Conservation (phyloP, 140 eudicot species). For the Bidens hawaiensis region DNA sequence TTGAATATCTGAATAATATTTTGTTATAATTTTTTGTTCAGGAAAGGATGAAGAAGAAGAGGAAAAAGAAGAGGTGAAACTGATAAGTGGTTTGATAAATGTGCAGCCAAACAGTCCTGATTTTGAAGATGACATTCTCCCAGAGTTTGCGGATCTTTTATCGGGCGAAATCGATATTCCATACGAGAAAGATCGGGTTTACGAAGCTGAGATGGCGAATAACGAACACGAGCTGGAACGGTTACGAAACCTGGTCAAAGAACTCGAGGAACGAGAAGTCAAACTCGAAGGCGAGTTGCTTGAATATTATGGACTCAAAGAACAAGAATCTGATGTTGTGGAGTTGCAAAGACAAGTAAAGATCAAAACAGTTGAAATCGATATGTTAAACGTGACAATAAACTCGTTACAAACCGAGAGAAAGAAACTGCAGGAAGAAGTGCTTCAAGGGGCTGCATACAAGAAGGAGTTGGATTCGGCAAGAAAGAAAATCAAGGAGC, state of each 20-base stretch:
- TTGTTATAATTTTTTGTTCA: slow-evolving; percentile 14
- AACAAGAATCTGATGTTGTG: slow-evolving; percentile 80
- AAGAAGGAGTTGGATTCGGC: slow-evolving; percentile 81
- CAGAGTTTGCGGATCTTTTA: slow-evolving; percentile 79
- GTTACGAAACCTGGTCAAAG: slow-evolving; percentile 72
- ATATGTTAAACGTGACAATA: slow-evolving; percentile 77
- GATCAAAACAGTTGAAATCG: slow-evolving; percentile 91
- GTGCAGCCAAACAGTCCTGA: slow-evolving; percentile 53
- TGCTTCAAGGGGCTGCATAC: slow-evolving; percentile 44
- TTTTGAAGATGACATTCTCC: slow-evolving; percentile 74
- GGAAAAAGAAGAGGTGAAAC: slow-evolving; percentile 95
- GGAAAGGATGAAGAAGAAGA: slow-evolving; percentile 87
- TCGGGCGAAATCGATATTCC: slow-evolving; percentile 94
- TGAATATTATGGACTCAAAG: slow-evolving; percentile 90
- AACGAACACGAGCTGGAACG: slow-evolving; percentile 73
- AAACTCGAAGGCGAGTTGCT: slow-evolving; percentile 94
- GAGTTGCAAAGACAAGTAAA: slow-evolving; percentile 89
- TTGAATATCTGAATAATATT: neutral
- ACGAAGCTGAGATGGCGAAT: slow-evolving; percentile 76
- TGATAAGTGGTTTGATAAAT: slow-evolving; percentile 76
- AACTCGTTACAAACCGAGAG: slow-evolving; percentile 86
- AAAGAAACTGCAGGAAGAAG: slow-evolving; percentile 85
- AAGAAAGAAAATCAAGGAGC: slow-evolving; percentile 73
- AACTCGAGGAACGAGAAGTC: slow-evolving; percentile 92
- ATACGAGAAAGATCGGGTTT: slow-evolving; percentile 47